A percentile compares a stretch with the other conserved stretches of the same genome.
Evolutionary conservation across 139 green algal genomes (phyloP).

Genomic region (Mesotaenium endlicherianum): DNA sequence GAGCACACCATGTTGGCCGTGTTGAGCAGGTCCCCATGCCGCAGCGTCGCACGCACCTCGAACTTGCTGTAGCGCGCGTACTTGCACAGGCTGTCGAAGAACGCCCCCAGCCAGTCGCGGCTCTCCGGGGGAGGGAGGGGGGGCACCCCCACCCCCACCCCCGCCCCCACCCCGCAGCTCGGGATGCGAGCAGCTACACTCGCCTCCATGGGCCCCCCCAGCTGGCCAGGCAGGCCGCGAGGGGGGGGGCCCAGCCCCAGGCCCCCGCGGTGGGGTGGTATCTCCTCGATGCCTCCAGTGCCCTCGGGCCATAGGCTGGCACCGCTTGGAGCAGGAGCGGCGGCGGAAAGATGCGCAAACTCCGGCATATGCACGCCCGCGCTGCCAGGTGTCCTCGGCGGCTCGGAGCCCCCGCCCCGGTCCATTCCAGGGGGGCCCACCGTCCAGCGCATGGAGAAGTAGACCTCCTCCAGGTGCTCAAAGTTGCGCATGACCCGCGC

Average conservation of each 20-base stretch:
- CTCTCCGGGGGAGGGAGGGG: too few relatives aligned
- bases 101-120: slow-evolving; percentile 48
- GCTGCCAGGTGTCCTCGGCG: background rate
- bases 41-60: slow-evolving; percentile 57
- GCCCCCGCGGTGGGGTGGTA: background rate
- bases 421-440: background rate
- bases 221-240: background rate
- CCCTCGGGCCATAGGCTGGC: background rate
- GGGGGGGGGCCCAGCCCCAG: background rate
- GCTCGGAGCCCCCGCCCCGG: background rate
- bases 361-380: too few relatives aligned
- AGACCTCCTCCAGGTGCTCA: slow-evolving; percentile 42
- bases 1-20: slow-evolving; percentile 74
- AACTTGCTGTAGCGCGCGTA: slow-evolving; percentile 48
- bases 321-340: background rate
- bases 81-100: slow-evolving; percentile 62
- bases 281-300: background rate
- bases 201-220: background rate
- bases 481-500: slow-evolving; percentile 42
- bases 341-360: too few relatives aligned
- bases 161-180: background rate
- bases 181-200: background rate
- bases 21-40: slow-evolving; percentile 59
- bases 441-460: slow-evolving; percentile 43
- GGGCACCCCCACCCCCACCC: background rate